phyloP scores from a whole-genome alignment of 352 stramenopile genomes.

The Aphanomyces euteiches region DNA sequence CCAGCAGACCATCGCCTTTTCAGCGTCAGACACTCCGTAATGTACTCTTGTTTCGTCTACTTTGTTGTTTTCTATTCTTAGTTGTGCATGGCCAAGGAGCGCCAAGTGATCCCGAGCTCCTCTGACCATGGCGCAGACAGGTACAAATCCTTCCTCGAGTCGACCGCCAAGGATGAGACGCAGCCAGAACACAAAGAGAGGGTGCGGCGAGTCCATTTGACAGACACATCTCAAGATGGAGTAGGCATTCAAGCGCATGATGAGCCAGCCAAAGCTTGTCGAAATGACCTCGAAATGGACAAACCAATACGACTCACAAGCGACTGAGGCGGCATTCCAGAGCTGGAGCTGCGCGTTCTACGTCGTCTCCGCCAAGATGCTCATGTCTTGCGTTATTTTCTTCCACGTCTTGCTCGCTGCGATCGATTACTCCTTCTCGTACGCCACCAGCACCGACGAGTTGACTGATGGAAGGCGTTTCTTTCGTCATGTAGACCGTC shows the following conservation, averaged over 20 bases:
- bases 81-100: too few relatives aligned
- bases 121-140: neutral
- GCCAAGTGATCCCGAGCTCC: too few relatives aligned
- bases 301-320: neutral
- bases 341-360: conserved; percentile 22
- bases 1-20: too few relatives aligned
- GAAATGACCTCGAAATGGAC: conserved; percentile 2
- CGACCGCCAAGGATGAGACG: neutral
- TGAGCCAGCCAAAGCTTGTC: neutral
- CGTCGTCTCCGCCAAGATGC: neutral
- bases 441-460: neutral
- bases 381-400: conserved; percentile 3
- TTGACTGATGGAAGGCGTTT: neutral
- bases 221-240: neutral
- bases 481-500: neutral
- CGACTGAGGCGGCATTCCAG: conserved; percentile 13
- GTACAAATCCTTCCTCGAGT: neutral
- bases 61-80: too few relatives aligned
- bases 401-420: conserved; percentile 2
- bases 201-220: neutral
- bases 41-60: too few relatives aligned
- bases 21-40: too few relatives aligned
- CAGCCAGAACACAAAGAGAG: neutral
- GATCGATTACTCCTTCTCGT: conserved; percentile 7
- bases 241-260: conserved; percentile 18